These are phyloP conservation scores for Trichoderma koningii DNA, from an alignment of 2,329 filamentous ascomycete species.

Conservation along the genomic window DNA sequence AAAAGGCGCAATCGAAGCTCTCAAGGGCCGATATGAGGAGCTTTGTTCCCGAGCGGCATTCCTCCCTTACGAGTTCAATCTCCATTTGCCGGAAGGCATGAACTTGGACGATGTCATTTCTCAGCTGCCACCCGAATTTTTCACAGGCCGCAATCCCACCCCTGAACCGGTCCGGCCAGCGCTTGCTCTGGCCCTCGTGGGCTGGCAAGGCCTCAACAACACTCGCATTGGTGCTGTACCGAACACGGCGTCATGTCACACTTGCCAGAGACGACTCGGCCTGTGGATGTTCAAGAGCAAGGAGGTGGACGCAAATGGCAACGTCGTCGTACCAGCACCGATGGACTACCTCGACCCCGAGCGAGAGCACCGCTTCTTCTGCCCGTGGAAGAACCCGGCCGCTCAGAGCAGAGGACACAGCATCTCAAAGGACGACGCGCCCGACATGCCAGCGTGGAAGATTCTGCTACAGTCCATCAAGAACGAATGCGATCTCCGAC, in stretches of 20 bases:
- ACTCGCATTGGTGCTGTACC: constrained; percentile 60
- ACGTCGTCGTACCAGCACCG: constrained; percentile 59
- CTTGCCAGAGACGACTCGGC: constrained; percentile 84
- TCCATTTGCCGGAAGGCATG: constrained; percentile 57
- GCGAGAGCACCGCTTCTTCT: constrained; percentile 78
- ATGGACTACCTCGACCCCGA: constrained; percentile 70
- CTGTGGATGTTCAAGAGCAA: constrained; percentile 92
- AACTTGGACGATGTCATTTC: constrained; percentile 52
- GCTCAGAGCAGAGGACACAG: constrained; percentile 55
- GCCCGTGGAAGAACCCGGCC: constrained; percentile 71
- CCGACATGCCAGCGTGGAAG: constrained; percentile 56
- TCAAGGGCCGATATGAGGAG: constrained; percentile 67
- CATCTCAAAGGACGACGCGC: constrained; percentile 38
- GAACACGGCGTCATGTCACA: constrained; percentile 76
- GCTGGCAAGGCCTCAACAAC: constrained; percentile 70
- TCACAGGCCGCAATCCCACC: constrained; percentile 44
- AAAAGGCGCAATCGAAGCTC: constrained; percentile 55
- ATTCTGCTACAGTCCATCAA: constrained; percentile 56
- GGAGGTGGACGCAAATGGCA: constrained; percentile 57
- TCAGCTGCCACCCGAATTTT: constrained; percentile 58
- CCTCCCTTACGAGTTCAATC: constrained; percentile 63
- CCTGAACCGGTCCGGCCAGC: constrained; percentile 59
- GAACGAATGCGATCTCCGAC: constrained; percentile 59
- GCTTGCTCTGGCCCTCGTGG: constrained; percentile 68
- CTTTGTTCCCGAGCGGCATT: constrained; percentile 56